Conservation (phyloP, 2,329 filamentous ascomycete species). For the Pseudogymnoascus sp. region DNA sequence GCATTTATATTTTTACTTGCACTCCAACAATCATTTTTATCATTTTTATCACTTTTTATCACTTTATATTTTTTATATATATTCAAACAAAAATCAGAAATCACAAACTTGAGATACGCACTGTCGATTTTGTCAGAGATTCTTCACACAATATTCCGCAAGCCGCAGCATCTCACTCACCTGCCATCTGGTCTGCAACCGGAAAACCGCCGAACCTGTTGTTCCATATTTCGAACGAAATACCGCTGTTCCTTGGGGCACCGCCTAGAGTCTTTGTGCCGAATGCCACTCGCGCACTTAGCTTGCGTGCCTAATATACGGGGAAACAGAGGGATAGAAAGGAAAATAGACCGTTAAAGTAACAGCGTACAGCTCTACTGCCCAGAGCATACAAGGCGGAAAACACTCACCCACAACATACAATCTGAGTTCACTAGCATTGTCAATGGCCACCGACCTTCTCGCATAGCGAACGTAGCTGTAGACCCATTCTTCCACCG, state of each 20-base stretch:
- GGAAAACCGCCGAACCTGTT: not conserved
- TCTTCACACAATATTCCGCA: not conserved
- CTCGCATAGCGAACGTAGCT: constrained; percentile 56
- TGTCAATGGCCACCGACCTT: constrained; percentile 65
- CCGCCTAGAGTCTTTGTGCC: not conserved
- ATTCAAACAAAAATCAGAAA: not conserved
- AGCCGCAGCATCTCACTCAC: not conserved
- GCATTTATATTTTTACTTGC: not conserved
- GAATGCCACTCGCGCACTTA: not conserved
- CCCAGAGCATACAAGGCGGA: no score
- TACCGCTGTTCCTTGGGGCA: not conserved
- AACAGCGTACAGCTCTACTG: no score
- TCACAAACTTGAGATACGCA: not conserved
- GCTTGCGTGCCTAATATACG: not conserved
- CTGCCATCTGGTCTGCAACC: not conserved
- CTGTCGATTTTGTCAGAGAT: not conserved
- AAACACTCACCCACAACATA: no score
- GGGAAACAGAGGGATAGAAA: no score
- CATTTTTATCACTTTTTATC: no score
- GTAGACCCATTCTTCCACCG: constrained; percentile 75
- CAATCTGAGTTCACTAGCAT: constrained; percentile 49
- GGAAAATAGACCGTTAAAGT: no score
- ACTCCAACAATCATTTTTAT: not conserved
- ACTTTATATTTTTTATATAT: not conserved
- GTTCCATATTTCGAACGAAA: not conserved